A percentile compares a stretch with the other conserved stretches of the same genome.
Evolutionary conservation across 257 asterid species (phyloP).

Genomic region (Solanum paucissectum): DNA sequence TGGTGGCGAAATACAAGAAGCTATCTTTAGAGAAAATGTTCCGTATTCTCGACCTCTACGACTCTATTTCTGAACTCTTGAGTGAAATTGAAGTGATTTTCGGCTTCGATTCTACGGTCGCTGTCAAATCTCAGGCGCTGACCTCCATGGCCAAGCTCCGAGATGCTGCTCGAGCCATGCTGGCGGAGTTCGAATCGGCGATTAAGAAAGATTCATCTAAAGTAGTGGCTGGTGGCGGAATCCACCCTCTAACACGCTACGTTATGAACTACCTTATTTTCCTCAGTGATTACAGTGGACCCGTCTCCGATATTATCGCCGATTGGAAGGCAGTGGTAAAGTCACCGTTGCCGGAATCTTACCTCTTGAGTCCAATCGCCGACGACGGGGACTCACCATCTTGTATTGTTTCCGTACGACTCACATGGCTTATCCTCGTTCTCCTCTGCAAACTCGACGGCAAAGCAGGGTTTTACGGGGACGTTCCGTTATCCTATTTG

Average conservation of each 20-base stretch:
- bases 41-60: constrained; percentile 62
- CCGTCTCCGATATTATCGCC: constrained; percentile 51
- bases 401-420: constrained; percentile 34
- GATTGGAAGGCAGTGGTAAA: constrained; percentile 34
- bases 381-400: constrained; percentile 18
- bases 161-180: constrained; percentile 50
- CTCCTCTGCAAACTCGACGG: constrained; percentile 86
- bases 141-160: constrained; percentile 52
- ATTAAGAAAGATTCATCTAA: constrained; percentile 70
- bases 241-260: constrained; percentile 85
- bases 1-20: constrained; percentile 48
- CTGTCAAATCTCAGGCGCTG: constrained; percentile 44
- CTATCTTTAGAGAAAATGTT: constrained; percentile 70
- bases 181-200: constrained; percentile 63
- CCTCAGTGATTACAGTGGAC: constrained; percentile 67
- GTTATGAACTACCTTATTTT: constrained; percentile 81
- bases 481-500: constrained; percentile 63
- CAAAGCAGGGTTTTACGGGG: constrained; percentile 49
- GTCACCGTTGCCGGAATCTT: constrained; percentile 55
- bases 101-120: constrained; percentile 31
- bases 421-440: constrained; percentile 72
- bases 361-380: constrained; percentile 32
- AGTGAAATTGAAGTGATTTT: constrained; percentile 59
- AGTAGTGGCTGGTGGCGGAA: constrained; percentile 44
- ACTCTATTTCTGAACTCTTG: constrained; percentile 54